These are phyloP conservation scores for Lachnellula occidentalis DNA, from an alignment of 2,329 filamentous ascomycete genomes.

Conservation along the genomic window DNA sequence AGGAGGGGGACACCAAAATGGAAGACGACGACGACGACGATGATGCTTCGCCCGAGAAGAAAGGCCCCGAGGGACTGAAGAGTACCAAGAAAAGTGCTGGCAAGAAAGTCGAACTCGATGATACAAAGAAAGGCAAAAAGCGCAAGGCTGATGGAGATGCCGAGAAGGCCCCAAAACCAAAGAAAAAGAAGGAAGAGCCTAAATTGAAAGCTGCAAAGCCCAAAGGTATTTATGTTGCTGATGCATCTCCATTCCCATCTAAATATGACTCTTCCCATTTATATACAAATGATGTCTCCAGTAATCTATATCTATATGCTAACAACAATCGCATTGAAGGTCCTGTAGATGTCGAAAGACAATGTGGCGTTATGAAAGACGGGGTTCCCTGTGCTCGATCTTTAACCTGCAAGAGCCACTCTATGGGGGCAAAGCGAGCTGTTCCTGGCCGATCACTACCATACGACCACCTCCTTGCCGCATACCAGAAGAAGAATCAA, in stretches of 20 bases:
- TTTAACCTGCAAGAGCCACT: constrained; percentile 88
- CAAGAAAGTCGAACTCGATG: constrained; percentile 57
- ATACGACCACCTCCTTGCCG: constrained; percentile 85
- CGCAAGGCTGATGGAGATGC: constrained; percentile 68
- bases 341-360: constrained; percentile 87
- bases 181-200: constrained; percentile 92
- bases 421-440: constrained; percentile 88
- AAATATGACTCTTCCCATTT: background rate
- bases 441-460: constrained; percentile 82
- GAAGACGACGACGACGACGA: constrained; percentile 38
- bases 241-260: background rate
- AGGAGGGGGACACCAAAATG: constrained; percentile 31
- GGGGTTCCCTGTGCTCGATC: constrained; percentile 83
- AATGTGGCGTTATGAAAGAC: constrained; percentile 86
- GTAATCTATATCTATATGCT: constrained; percentile 5
- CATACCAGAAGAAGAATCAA: constrained; percentile 97
- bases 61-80: constrained; percentile 32
- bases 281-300: background rate
- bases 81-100: constrained; percentile 59
- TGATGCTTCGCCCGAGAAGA: constrained; percentile 37
- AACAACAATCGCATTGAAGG: constrained; percentile 37
- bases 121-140: constrained; percentile 64
- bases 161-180: constrained; percentile 79
- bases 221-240: constrained; percentile 51
- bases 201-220: constrained; percentile 79